Conservation (phyloP, 768 basidiomycete species). For the Xanthoconium stramineum region DNA sequence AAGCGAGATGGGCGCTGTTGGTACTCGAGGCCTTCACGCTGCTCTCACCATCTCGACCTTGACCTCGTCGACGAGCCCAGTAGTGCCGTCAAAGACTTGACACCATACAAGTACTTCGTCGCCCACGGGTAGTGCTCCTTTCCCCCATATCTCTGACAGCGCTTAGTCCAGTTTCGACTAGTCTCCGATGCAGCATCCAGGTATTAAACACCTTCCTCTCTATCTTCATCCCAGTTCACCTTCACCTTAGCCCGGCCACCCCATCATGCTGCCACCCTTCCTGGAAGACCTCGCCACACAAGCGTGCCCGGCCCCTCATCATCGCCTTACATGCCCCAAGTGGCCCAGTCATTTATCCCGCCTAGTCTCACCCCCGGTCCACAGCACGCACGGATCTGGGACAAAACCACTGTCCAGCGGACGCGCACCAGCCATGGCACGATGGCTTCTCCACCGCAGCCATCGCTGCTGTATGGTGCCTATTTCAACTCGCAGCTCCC, state of each 20-base stretch:
- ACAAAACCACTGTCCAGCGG: slow-evolving; percentile 9
- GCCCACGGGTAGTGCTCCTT: not conserved
- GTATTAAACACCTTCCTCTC: slow-evolving; percentile 9
- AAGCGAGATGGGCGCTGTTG: slow-evolving; percentile 26
- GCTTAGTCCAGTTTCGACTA: not conserved
- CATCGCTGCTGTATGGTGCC: slow-evolving; percentile 28
- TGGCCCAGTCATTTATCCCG: slow-evolving; percentile 18
- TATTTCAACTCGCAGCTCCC: slow-evolving; percentile 18
- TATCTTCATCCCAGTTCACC: slow-evolving; percentile 5
- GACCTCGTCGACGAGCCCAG: not conserved
- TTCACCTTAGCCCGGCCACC: slow-evolving; percentile 18
- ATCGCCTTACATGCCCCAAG: not conserved
- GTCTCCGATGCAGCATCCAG: slow-evolving; percentile 28
- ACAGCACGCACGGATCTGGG: slow-evolving; percentile 22
- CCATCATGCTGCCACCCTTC: slow-evolving; percentile 13
- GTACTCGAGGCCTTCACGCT: not conserved
- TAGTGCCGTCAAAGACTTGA: not conserved
- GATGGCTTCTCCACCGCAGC: slow-evolving; percentile 4
- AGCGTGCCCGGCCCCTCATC: slow-evolving; percentile 15
- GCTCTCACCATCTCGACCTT: not conserved
- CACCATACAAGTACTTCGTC: slow-evolving; percentile 4
- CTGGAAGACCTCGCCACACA: slow-evolving; percentile 20
- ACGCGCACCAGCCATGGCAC: slow-evolving; percentile 12
- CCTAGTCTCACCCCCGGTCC: slow-evolving; percentile 24
- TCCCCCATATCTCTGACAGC: not conserved